These are phyloP conservation scores for Sequoia sempervirens DNA, from an alignment of 75 land plant genomes.

Conservation along the genomic window DNA sequence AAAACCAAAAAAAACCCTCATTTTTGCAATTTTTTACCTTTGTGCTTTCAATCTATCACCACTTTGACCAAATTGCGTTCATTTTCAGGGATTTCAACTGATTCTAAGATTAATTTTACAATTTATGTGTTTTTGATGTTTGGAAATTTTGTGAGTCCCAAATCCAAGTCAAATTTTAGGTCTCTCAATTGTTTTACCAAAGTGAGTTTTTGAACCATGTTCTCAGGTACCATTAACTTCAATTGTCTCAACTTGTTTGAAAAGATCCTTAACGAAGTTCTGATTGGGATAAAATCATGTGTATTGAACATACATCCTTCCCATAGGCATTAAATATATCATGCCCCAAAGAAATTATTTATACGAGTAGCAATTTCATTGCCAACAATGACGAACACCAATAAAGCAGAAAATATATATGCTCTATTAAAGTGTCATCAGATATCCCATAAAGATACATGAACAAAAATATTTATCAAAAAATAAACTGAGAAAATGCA, in stretches of 20 bases:
- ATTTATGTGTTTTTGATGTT: too few species aligned
- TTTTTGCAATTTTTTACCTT: too few species aligned
- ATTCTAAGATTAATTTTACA: too few species aligned
- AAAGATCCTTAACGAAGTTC: neutral
- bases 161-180: too few species aligned
- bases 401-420: neutral
- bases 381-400: neutral
- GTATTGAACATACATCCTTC: neutral
- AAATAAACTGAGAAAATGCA: neutral
- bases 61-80: too few species aligned
- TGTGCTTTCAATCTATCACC: too few species aligned
- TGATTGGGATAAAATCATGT: neutral
- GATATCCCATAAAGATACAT: neutral
- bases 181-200: too few species aligned
- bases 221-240: neutral
- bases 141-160: too few species aligned
- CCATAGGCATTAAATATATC: neutral
- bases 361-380: neutral
- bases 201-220: too few species aligned
- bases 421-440: neutral
- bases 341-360: neutral
- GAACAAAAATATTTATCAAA: neutral
- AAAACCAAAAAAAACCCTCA: too few species aligned
- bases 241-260: neutral
- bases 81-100: too few species aligned